A percentile compares a stretch with the other conserved stretches of the same genome.
Conservation (phyloP, 805 yeast genomes). For the Saccharomycopsis amapae region DNA sequence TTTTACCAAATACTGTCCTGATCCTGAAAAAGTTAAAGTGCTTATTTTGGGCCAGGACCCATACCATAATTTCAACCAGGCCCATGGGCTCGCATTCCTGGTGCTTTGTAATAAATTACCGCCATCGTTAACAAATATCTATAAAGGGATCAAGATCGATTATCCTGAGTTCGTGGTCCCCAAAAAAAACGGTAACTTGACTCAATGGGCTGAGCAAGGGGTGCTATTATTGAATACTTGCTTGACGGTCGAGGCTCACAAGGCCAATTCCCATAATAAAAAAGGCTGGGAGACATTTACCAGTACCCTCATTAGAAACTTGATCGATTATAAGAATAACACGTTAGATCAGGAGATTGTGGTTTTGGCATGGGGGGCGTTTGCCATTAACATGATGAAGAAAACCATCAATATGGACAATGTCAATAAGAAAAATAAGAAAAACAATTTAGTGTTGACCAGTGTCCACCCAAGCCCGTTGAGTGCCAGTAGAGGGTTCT, state of each 20-base stretch:
- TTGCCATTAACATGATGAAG: conserved; percentile 57
- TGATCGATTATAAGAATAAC: conserved; percentile 42
- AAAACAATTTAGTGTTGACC: conserved; percentile 46
- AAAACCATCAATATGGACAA: conserved; percentile 27
- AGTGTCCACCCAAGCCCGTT: conserved; percentile 94
- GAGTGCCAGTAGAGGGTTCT: conserved; percentile 83
- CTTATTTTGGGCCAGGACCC: conserved; percentile 94
- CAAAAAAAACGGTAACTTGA: conserved; percentile 54
- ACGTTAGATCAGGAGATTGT: conserved; percentile 47
- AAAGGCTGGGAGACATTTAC: conserved; percentile 94
- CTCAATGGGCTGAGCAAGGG: conserved; percentile 83
- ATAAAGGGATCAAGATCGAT: conserved; percentile 60
- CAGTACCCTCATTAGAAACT: conserved; percentile 50
- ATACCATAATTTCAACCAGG: conserved; percentile 86
- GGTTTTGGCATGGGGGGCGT: conserved; percentile 76
- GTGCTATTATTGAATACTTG: conserved; percentile 83
- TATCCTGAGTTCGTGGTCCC: conserved; percentile 68
- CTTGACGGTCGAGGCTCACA: conserved; percentile 86
- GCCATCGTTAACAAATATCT: conserved; percentile 80
- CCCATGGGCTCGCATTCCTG: conserved; percentile 93
- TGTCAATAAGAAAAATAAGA: conserved; percentile 25
- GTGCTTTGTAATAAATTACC: conserved; percentile 72
- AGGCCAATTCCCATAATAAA: conserved; percentile 86
- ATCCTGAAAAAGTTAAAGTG: conserved; percentile 60
- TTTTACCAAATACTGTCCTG: conserved; percentile 83